Evolutionary conservation across 306 rosid species (phyloP), one percentile per base, ranked within the genome.

Genomic region (Prunus mume): DNA sequence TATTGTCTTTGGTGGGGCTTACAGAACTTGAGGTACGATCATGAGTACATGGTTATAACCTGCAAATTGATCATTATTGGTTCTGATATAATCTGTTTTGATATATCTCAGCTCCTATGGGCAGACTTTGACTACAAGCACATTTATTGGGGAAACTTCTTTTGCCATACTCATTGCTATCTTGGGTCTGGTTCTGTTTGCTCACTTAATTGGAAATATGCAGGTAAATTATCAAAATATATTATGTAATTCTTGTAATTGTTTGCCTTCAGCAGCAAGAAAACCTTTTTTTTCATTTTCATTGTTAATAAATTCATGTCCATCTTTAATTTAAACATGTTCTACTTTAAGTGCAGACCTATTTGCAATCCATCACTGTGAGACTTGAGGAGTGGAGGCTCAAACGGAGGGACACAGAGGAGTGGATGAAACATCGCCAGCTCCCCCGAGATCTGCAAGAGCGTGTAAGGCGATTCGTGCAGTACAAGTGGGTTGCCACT

Each of bases 361-460:
- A 90, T 82, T 78, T 94, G 91, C 97, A 94, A 94, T 94, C 97
- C 18, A 83, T 85, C 58, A 90, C 97, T 5, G 87, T 94, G 84
- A 94, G 95, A 73, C 89, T 92, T 80, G 98, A 94, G 83, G 98
- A 94, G 75, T 94, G 98, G 93, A 90, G 98, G 80, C 91, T 94
- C 15, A 92, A 89, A 82, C 76, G 92, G 68, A 88, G 93, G 25
- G 98, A 94, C 83, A 94, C 97, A 0, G 98, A 94, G 83, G 96
- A 91, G 74, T 94, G 98, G 98, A 94, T 94, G 98, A 85, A 20
- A 34, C 98, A 94, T 45, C 92, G 97, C 13, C 96, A 92, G 61
- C 98, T 94, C 47, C 98, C 98, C 43, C 77, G 67, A 77, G 55
- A 72, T 77, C 85, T 94, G 14, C 88, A 78, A 83, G 91, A 89